Evolutionary conservation across 371 early-diverging fungal genomes (phyloP).

Genomic region (Gilbertella persicaria): DNA sequence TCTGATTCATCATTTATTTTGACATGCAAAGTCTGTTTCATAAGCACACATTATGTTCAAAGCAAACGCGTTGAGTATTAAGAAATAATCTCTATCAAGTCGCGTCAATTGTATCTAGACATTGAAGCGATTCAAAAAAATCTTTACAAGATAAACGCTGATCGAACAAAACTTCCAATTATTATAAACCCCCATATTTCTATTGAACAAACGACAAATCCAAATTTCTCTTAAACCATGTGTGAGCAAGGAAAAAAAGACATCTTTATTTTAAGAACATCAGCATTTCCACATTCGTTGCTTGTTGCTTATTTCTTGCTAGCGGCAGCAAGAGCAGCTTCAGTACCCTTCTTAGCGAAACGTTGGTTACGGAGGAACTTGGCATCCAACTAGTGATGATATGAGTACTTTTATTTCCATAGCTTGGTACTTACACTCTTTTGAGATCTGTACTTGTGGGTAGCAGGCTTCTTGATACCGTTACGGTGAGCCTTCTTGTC

Average conservation of each 20-base stretch:
- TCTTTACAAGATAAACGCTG: too few species aligned
- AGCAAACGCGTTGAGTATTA: too few species aligned
- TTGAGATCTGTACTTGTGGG: constrained; percentile 84
- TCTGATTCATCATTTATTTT: neutral
- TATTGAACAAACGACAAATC: too few species aligned
- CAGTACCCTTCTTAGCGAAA: constrained; percentile 86
- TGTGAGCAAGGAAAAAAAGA: neutral
- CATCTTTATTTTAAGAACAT: neutral
- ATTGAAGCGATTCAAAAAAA: too few species aligned
- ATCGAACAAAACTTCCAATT: neutral
- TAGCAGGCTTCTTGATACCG: constrained; percentile 95
- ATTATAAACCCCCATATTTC: neutral
- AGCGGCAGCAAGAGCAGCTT: constrained; percentile 38
- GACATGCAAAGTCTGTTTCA: neutral
- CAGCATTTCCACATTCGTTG: constrained; percentile 24
- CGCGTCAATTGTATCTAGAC: too few species aligned
- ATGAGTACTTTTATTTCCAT: too few species aligned
- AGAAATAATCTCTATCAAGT: too few species aligned
- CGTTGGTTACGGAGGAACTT: constrained; percentile 99
- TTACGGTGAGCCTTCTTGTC: constrained; percentile 98
- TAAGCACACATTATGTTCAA: too few species aligned
- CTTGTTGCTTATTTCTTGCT: constrained; percentile 63
- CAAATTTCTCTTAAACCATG: too few species aligned
- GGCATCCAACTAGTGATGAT: constrained; percentile 88
- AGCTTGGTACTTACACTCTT: constrained; percentile 93